Conservation (phyloP, 371 early-diverging fungal species). For the Mortierella sp. region DNA sequence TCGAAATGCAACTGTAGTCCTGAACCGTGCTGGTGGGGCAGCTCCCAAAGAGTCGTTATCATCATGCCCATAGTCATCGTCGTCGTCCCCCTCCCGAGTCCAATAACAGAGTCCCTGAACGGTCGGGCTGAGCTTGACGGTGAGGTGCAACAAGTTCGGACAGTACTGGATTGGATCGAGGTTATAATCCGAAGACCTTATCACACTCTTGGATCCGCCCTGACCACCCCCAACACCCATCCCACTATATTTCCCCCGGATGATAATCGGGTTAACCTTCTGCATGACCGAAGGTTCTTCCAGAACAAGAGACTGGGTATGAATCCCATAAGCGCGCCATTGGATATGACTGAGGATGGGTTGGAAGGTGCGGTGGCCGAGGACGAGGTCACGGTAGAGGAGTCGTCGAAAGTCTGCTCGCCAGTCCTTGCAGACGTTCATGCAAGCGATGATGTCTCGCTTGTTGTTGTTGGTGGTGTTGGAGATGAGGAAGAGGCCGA, state of each 20-base stretch:
- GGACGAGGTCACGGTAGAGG: constrained; percentile 19
- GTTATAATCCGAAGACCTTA: constrained; percentile 19
- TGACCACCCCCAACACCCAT: neutral
- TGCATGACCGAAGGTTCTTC: constrained; percentile 28
- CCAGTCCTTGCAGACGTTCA: constrained; percentile 38
- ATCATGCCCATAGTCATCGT: constrained; percentile 14
- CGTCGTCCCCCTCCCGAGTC: constrained; percentile 25
- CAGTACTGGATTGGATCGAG: constrained; percentile 30
- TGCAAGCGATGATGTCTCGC: constrained; percentile 29
- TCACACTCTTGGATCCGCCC: neutral
- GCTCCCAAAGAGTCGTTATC: neutral
- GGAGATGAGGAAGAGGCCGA: constrained; percentile 32
- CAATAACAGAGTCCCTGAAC: constrained; percentile 23
- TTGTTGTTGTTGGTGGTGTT: neutral
- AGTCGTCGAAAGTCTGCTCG: constrained; percentile 32
- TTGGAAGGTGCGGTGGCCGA: constrained; percentile 18
- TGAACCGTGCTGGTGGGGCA: constrained; percentile 7
- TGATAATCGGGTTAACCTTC: neutral
- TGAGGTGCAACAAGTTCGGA: constrained; percentile 30
- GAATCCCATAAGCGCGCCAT: constrained; percentile 33
- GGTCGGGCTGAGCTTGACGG: constrained; percentile 15
- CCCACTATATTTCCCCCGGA: neutral
- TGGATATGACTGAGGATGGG: constrained; percentile 20
- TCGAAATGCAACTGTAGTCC: constrained; percentile 21
- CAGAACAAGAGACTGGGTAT: constrained; percentile 30